Conservation (phyloP, 352 stramenopile species). For the Saprolegnia parasitica region DNA sequence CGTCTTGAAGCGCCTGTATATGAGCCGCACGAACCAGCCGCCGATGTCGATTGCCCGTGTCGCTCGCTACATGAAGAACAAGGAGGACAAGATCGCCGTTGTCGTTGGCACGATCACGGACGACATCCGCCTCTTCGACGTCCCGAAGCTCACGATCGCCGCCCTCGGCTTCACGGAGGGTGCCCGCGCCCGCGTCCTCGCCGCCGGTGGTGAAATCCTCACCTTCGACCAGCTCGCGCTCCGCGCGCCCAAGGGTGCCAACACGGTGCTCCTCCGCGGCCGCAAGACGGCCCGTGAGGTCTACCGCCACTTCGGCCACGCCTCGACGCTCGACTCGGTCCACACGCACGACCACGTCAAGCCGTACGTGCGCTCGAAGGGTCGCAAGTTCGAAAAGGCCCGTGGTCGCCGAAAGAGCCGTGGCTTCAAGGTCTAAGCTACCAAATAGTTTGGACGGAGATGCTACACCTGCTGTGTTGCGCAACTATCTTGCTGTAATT, state of each 20-base stretch:
- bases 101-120: constrained; percentile 98
- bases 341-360: constrained; percentile 98
- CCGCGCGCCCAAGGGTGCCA: constrained; percentile 94
- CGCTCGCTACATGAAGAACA: constrained; percentile 97
- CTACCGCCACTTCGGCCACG: constrained; percentile 98
- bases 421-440: constrained; percentile 99
- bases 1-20: constrained; percentile 98
- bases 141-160: constrained; percentile 95
- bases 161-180: constrained; percentile 98
- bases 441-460: not conserved
- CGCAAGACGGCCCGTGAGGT: constrained; percentile 96
- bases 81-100: constrained; percentile 98
- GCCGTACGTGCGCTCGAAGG: constrained; percentile 98
- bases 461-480: constrained; percentile 12
- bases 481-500: constrained; percentile 8
- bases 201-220: constrained; percentile 97
- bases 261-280: constrained; percentile 98
- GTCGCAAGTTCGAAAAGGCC: constrained; percentile 99
- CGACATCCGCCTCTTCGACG: constrained; percentile 96
- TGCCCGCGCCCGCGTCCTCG: constrained; percentile 95
- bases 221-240: constrained; percentile 99
- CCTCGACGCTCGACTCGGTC: constrained; percentile 94
- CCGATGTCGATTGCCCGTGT: constrained; percentile 96
- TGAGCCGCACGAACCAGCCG: constrained; percentile 98
- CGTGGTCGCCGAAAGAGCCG: constrained; percentile 97